A percentile compares a stretch with the other conserved stretches of the same genome.
Evolutionary conservation across 2,329 filamentous ascomycete species (phyloP).

Genomic region (Phialemonium atrogriseum): DNA sequence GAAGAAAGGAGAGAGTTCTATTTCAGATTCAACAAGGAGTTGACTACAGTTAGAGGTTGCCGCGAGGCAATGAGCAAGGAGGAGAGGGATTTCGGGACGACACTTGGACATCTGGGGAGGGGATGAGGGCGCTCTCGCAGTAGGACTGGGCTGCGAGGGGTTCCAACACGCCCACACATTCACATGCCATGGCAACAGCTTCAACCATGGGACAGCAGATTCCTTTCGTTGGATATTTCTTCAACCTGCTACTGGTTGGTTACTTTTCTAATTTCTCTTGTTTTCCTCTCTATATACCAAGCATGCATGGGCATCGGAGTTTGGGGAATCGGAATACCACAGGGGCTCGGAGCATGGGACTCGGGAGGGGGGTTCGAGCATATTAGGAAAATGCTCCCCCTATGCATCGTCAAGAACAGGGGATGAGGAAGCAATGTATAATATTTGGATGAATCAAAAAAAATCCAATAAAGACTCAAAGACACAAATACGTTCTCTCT

Average conservation of each 20-base stretch:
- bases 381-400: too few relatives aligned
- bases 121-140: constrained; percentile 2
- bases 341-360: constrained; percentile 1
- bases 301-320: too few relatives aligned
- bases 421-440: constrained; percentile 1
- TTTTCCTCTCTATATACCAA: too few relatives aligned
- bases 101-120: constrained; percentile 3
- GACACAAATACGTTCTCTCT: background rate
- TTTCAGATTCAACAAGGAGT: constrained; percentile 8
- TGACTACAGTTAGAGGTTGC: constrained; percentile 11
- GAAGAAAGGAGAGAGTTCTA: background rate
- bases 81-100: constrained; percentile 3
- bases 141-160: too few relatives aligned
- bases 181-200: too few relatives aligned
- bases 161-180: too few relatives aligned
- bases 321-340: too few relatives aligned
- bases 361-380: too few relatives aligned
- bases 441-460: constrained; percentile 1
- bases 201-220: too few relatives aligned
- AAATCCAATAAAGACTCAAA: background rate
- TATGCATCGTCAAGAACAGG: background rate
- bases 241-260: too few relatives aligned
- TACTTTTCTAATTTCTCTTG: too few relatives aligned
- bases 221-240: too few relatives aligned
- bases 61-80: constrained; percentile 11